These are phyloP conservation scores for Globisporangium alternatum DNA, from an alignment of 352 stramenopile genomes.

Conservation along the genomic window DNA sequence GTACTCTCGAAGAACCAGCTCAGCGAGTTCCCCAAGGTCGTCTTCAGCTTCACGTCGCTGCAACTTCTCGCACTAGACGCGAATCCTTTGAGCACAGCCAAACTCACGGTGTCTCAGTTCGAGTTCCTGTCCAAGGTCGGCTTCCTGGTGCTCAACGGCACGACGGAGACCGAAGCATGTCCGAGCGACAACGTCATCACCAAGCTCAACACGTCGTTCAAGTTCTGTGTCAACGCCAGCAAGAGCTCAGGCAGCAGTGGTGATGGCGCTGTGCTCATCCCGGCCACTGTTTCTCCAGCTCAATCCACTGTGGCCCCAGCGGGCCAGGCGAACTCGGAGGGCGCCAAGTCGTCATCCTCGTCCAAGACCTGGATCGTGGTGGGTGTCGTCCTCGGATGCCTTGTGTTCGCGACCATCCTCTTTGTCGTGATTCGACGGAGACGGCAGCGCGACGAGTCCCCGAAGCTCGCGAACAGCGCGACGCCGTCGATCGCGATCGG, in stretches of 20 bases:
- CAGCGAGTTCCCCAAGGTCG: conserved; percentile 32
- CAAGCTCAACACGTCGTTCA: conserved; percentile 53
- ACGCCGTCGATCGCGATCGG: conserved; percentile 51
- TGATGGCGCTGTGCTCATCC: conserved; percentile 16
- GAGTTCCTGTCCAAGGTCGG: conserved; percentile 48
- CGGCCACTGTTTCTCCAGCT: conserved; percentile 9
- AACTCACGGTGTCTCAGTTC: conserved; percentile 45
- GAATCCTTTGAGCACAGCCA: conserved; percentile 59
- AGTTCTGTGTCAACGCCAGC: conserved; percentile 37
- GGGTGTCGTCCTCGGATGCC: conserved; percentile 29
- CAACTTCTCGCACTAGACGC: conserved; percentile 36
- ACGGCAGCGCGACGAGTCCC: conserved; percentile 35
- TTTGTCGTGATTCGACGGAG: conserved; percentile 41
- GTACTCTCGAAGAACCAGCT: conserved; percentile 53
- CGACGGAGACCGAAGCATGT: conserved; percentile 50
- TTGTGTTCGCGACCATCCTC: conserved; percentile 32
- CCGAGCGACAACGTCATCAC: conserved; percentile 37
- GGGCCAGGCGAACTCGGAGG: background rate
- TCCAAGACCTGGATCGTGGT: conserved; percentile 48
- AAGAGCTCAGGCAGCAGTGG: conserved; percentile 3
- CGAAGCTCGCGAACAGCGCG: conserved; percentile 46
- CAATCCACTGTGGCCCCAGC: conserved; percentile 8
- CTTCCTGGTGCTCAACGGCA: conserved; percentile 48
- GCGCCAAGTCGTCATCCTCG: conserved; percentile 8
- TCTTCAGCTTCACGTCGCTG: conserved; percentile 60